Percentiles rank a stretch among this genome's conserved stretches.
Conservation (phyloP, 441 rosid species). For the Populus hybrid region DNA sequence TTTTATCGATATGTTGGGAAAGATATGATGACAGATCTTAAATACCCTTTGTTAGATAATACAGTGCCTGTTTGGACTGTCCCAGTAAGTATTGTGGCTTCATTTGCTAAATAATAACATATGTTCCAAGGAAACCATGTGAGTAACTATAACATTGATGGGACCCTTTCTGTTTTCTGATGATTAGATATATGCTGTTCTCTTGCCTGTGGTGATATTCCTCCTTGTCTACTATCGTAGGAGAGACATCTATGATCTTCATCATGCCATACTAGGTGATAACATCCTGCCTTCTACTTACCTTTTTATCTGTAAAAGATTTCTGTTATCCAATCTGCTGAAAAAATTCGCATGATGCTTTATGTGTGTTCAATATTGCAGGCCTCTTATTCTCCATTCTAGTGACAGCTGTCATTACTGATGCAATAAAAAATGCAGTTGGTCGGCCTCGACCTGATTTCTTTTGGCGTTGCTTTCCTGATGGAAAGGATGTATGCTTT, state of each 20-base stretch:
- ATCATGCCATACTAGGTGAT: constrained; percentile 75
- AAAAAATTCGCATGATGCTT: background rate
- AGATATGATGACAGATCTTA: constrained; percentile 90
- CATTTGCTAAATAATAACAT: background rate
- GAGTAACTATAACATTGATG: constrained; percentile 10
- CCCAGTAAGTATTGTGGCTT: constrained; percentile 49
- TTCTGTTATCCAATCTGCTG: background rate
- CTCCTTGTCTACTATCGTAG: constrained; percentile 51
- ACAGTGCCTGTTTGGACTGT: constrained; percentile 84
- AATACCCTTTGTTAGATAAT: constrained; percentile 67
- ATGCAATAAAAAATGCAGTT: constrained; percentile 70
- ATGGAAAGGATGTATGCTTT: constrained; percentile 74
- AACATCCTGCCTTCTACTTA: constrained; percentile 5
- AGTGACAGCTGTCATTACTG: constrained; percentile 71
- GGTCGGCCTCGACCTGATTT: constrained; percentile 96
- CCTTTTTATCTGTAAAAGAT: background rate
- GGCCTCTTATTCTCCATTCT: constrained; percentile 72
- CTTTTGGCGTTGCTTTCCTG: constrained; percentile 95
- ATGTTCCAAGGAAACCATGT: constrained; percentile 3
- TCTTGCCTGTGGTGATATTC: constrained; percentile 67
- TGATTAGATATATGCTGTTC: constrained; percentile 51
- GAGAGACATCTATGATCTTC: constrained; percentile 87
- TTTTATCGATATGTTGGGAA: constrained; percentile 89
- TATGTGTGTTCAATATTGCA: constrained; percentile 27
- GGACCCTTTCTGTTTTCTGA: constrained; percentile 4